Percentiles rank a stretch among this genome's conserved stretches.
Conservation (phyloP, 176 grass and related monocot genomes). For the Hyparrhenia diplandra region DNA sequence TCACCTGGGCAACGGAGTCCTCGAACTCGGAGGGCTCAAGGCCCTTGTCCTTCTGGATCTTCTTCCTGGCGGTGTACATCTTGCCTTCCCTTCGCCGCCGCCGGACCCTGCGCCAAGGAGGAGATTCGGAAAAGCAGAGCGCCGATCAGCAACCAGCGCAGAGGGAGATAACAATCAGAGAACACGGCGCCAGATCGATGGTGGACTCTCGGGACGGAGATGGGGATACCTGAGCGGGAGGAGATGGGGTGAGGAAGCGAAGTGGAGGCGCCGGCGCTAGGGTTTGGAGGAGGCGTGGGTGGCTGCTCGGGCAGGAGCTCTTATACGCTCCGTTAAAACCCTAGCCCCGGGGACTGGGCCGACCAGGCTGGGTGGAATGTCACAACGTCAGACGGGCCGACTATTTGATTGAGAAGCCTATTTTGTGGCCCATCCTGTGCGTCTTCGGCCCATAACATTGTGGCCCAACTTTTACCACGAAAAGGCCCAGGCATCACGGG, state of each 20-base stretch:
- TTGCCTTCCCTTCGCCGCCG: conserved; percentile 37
- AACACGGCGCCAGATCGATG: not conserved
- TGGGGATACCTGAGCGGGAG: conserved; percentile 28
- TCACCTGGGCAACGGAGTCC: conserved; percentile 90
- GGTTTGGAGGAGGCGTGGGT: conserved; percentile 16
- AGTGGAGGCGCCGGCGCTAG: conserved; percentile 46
- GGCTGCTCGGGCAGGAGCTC: not conserved
- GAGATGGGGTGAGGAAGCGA: conserved; percentile 12
- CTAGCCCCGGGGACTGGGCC: not conserved
- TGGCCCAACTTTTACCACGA: not conserved
- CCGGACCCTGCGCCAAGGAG: conserved; percentile 16
- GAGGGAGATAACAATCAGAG: not conserved
- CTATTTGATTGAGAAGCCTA: not conserved
- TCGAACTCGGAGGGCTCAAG: conserved; percentile 85
- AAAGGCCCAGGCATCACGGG: not conserved
- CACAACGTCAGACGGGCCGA: not conserved
- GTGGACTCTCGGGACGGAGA: not conserved
- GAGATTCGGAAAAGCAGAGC: not conserved
- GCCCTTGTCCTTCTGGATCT: conserved; percentile 98
- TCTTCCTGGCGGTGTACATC: conserved; percentile 95
- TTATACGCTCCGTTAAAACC: conserved; percentile 35
- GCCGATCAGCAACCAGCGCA: conserved; percentile 14
- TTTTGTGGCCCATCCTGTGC: not conserved
- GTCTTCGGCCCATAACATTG: not conserved
- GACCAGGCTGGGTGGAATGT: not conserved